Evolutionary conservation across 2,329 filamentous ascomycete species (phyloP).

Genomic region (Penicillium sp.): DNA sequence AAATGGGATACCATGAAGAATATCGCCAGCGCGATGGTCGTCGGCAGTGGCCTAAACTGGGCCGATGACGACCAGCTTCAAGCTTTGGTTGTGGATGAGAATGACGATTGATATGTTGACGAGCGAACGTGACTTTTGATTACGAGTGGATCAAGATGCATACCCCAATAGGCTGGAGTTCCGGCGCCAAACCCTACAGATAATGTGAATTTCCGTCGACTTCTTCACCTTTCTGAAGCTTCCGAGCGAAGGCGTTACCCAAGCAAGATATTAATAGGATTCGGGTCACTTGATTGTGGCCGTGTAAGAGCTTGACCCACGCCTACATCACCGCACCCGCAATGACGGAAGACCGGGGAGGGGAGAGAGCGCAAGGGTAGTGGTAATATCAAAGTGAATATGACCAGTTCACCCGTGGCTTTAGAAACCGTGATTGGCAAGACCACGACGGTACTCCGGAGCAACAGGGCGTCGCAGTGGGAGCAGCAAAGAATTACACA

Average conservation of each 20-base stretch:
- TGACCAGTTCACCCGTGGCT: not conserved
- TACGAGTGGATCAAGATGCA: not conserved
- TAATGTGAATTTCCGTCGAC: not conserved
- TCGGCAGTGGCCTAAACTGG: conserved; percentile 84
- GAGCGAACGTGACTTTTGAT: conserved; percentile 1
- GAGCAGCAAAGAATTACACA: not conserved
- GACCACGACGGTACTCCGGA: not conserved
- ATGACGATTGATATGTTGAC: conserved; percentile 54
- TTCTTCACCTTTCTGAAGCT: not conserved
- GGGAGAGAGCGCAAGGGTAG: not conserved
- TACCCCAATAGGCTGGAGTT: conserved; percentile 5
- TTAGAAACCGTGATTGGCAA: not conserved
- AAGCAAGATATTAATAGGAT: conserved; percentile 6
- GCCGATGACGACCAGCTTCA: conserved; percentile 68
- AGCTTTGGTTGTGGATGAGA: conserved; percentile 70
- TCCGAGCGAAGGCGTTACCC: not conserved
- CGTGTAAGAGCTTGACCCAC: conserved; percentile 23
- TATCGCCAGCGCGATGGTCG: conserved; percentile 76
- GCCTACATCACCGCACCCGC: conserved; percentile 20
- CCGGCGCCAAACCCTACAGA: not conserved
- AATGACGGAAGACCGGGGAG: conserved; percentile 16
- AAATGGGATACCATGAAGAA: conserved; percentile 77
- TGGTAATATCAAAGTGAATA: not conserved
- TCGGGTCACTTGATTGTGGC: conserved; percentile 11
- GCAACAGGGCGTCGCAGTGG: not conserved